Evolutionary conservation across 768 basidiomycete genomes (phyloP).

Genomic region (Termitomyces sp.): DNA sequence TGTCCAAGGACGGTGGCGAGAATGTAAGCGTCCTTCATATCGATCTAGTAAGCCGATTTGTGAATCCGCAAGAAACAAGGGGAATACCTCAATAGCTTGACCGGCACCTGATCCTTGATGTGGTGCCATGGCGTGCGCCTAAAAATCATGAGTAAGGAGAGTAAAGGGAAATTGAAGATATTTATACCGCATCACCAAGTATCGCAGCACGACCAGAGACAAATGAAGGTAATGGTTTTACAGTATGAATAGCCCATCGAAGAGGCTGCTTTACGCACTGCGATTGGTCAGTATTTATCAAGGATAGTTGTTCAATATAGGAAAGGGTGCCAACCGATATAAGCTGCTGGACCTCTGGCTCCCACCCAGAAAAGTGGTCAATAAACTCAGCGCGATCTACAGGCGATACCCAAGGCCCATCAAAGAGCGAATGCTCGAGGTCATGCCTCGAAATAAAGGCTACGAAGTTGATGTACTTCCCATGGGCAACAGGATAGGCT

Average conservation of each 20-base stretch:
- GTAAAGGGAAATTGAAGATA: not conserved
- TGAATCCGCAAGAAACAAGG: not conserved
- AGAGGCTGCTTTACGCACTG: constrained; percentile 54
- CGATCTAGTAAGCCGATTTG: not conserved
- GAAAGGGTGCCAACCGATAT: constrained; percentile 42
- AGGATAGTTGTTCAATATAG: not conserved
- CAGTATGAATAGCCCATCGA: constrained; percentile 65
- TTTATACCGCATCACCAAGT: constrained; percentile 49
- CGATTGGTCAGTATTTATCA: not conserved
- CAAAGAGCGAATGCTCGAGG: constrained; percentile 48
- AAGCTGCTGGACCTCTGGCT: constrained; percentile 57
- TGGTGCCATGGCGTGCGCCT: constrained; percentile 55
- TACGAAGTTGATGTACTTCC: constrained; percentile 60
- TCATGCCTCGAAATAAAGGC: constrained; percentile 53
- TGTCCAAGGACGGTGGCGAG: constrained; percentile 47
- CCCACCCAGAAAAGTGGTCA: constrained; percentile 49
- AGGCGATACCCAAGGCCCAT: constrained; percentile 51
- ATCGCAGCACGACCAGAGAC: constrained; percentile 49
- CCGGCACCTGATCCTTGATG: constrained; percentile 61
- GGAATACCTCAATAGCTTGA: constrained; percentile 51
- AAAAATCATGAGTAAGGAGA: not conserved
- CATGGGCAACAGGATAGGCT: constrained; percentile 59
- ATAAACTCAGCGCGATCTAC: constrained; percentile 45
- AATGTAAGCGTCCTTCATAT: constrained; percentile 48
- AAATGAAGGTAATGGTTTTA: constrained; percentile 50